Percentiles rank a stretch among this genome's conserved stretches.
phyloP scores from a whole-genome alignment of 805 yeast species.

The Kodamaea fukazawae region DNA sequence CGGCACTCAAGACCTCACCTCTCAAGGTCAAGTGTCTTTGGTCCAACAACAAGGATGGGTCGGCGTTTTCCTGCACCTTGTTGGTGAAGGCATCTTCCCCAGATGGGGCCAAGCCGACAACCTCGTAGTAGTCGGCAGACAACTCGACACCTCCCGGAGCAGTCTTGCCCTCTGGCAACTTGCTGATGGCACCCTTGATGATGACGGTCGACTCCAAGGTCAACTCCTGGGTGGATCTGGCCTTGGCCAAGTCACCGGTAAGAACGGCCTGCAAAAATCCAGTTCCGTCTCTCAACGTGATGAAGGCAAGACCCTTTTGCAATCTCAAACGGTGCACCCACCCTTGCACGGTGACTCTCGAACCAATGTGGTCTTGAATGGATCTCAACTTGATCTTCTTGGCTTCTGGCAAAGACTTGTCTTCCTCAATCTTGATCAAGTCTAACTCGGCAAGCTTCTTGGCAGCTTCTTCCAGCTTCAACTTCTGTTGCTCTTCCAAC shows the following conservation, averaged over 20 bases:
- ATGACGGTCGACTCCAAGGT: conserved; percentile 85
- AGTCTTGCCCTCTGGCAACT: conserved; percentile 91
- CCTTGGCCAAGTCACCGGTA: conserved; percentile 88
- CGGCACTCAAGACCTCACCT: conserved; percentile 91
- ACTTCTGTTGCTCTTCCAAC: conserved; percentile 60
- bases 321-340: conserved; percentile 95
- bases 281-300: conserved; percentile 93
- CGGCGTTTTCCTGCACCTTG: conserved; percentile 90
- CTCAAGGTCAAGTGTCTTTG: conserved; percentile 94
- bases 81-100: conserved; percentile 95
- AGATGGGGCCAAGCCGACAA: conserved; percentile 90
- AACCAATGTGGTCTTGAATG: conserved; percentile 53
- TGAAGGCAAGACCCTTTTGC: conserved; percentile 88
- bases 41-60: conserved; percentile 88
- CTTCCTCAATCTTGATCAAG: conserved; percentile 68
- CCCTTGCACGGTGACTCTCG: conserved; percentile 79
- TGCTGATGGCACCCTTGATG: conserved; percentile 74
- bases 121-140: conserved; percentile 82
- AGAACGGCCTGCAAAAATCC: conserved; percentile 87
- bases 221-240: conserved; percentile 77
- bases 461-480: conserved; percentile 55
- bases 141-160: conserved; percentile 98
- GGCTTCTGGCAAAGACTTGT: conserved; percentile 69
- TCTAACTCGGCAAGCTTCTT: conserved; percentile 76
- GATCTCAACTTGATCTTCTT: conserved; percentile 60